These are phyloP conservation scores for Colletotrichum costaricense DNA, from an alignment of 2,329 filamentous ascomycete species.

Conservation along the genomic window DNA sequence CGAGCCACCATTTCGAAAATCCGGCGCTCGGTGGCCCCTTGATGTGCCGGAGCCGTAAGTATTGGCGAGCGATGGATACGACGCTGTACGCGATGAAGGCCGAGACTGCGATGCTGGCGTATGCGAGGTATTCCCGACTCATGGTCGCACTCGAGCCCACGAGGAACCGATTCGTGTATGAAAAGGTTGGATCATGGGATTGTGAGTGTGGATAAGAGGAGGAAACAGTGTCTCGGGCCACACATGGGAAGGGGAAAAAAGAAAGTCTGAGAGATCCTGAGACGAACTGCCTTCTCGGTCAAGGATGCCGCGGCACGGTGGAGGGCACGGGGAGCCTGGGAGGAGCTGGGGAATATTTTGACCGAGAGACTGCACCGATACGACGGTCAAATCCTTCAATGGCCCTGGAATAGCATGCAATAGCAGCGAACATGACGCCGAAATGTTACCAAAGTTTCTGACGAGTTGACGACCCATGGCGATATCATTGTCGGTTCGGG, in stretches of 20 bases:
- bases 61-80: slow-evolving; percentile 41
- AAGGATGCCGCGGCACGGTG: neutral
- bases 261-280: neutral
- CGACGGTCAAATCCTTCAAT: neutral
- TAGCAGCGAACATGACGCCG: neutral
- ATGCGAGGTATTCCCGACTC: slow-evolving; percentile 3
- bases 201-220: neutral
- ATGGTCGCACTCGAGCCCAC: neutral
- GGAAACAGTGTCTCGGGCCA: neutral
- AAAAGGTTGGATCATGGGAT: neutral
- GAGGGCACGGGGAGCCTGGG: neutral
- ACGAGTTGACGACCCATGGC: neutral
- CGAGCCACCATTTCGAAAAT: slow-evolving; percentile 54
- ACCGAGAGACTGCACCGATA: neutral
- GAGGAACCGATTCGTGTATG: neutral
- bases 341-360: neutral
- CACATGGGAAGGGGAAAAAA: neutral
- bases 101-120: neutral
- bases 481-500: neutral
- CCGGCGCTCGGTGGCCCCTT: slow-evolving; percentile 50
- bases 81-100: slow-evolving; percentile 26
- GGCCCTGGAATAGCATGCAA: neutral
- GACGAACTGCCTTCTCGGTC: neutral
- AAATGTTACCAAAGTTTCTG: neutral
- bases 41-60: slow-evolving; percentile 52